Conservation (phyloP, 495 filamentous ascomycete species). For the Xylaria venustula region DNA sequence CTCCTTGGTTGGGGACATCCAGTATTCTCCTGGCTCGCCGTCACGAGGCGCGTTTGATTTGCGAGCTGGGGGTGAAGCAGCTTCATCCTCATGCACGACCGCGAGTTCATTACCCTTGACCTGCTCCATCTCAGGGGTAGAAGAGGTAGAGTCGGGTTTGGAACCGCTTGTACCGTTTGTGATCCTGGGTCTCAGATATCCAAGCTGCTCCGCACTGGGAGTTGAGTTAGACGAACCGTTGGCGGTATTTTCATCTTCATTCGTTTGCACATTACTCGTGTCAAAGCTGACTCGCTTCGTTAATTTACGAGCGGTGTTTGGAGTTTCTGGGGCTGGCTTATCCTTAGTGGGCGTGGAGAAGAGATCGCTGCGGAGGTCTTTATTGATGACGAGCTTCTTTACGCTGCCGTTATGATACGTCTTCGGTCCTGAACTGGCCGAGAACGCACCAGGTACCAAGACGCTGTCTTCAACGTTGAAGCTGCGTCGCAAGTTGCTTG, state of each 20-base stretch:
- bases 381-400: slow-evolving; percentile 89
- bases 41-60: slow-evolving; percentile 37
- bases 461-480: slow-evolving; percentile 70
- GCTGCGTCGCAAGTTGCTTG: slow-evolving; percentile 61
- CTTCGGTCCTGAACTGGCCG: slow-evolving; percentile 59
- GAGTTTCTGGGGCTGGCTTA: slow-evolving; percentile 34
- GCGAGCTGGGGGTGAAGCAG: slow-evolving; percentile 30
- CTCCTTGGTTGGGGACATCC: slow-evolving; percentile 70
- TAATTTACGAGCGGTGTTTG: slow-evolving; percentile 57
- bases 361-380: slow-evolving; percentile 75
- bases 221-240: slow-evolving; percentile 45
- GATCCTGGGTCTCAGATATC: slow-evolving; percentile 58
- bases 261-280: slow-evolving; percentile 47
- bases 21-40: slow-evolving; percentile 72
- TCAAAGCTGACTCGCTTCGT: slow-evolving; percentile 93
- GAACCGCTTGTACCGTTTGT: slow-evolving; percentile 52
- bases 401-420: slow-evolving; percentile 62
- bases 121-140: slow-evolving; percentile 68
- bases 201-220: slow-evolving; percentile 61
- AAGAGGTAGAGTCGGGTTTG: slow-evolving; percentile 38
- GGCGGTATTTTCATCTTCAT: slow-evolving; percentile 37
- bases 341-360: slow-evolving; percentile 59
- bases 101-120: slow-evolving; percentile 74
- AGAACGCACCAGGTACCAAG: slow-evolving; percentile 81
- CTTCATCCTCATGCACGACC: slow-evolving; percentile 70